A percentile compares a stretch with the other conserved stretches of the same genome.
Conservation (phyloP, 352 stramenopile genomes). For the Phytophthora litchii region DNA sequence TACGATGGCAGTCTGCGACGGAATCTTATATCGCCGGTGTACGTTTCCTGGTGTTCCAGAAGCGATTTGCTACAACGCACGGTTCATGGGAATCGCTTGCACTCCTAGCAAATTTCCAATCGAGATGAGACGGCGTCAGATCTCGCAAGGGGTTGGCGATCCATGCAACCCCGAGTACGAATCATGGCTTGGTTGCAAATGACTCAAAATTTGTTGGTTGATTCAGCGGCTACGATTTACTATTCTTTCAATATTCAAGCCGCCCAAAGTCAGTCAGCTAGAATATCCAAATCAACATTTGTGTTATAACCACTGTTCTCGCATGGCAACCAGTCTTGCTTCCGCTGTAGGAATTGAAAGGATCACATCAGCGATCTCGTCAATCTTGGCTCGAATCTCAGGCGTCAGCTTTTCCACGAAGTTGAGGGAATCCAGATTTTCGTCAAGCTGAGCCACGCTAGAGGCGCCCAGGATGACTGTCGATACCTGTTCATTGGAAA, state of each 20-base stretch:
- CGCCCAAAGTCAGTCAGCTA: not conserved
- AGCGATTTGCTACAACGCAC: slow-evolving; percentile 29
- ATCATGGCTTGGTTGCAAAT: slow-evolving; percentile 25
- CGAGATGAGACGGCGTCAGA: slow-evolving; percentile 24
- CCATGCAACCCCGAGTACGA: slow-evolving; percentile 16
- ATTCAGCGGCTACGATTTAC: not conserved
- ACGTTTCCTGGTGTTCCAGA: slow-evolving; percentile 1
- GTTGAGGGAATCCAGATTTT: slow-evolving; percentile 52
- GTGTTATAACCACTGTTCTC: slow-evolving; percentile 24
- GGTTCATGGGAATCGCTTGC: slow-evolving; percentile 32
- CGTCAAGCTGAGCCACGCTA: slow-evolving; percentile 53
- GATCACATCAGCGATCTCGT: slow-evolving; percentile 45
- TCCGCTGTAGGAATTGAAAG: slow-evolving; percentile 19
- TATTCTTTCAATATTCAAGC: not conserved
- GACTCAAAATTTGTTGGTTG: not conserved
- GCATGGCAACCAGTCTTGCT: slow-evolving; percentile 22
- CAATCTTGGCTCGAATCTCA: slow-evolving; percentile 51
- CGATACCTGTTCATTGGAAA: slow-evolving; percentile 53
- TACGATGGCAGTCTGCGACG: slow-evolving; percentile 3
- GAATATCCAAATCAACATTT: not conserved
- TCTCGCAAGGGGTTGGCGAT: slow-evolving; percentile 9
- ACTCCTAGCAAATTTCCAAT: slow-evolving; percentile 17
- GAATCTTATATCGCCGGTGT: slow-evolving; percentile 12
- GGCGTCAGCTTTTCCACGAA: slow-evolving; percentile 57
- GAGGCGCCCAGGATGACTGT: slow-evolving; percentile 61